Evolutionary conservation across 1,284 basidiomycete genomes (phyloP).

Genomic region (Heterobasidion parviporum): DNA sequence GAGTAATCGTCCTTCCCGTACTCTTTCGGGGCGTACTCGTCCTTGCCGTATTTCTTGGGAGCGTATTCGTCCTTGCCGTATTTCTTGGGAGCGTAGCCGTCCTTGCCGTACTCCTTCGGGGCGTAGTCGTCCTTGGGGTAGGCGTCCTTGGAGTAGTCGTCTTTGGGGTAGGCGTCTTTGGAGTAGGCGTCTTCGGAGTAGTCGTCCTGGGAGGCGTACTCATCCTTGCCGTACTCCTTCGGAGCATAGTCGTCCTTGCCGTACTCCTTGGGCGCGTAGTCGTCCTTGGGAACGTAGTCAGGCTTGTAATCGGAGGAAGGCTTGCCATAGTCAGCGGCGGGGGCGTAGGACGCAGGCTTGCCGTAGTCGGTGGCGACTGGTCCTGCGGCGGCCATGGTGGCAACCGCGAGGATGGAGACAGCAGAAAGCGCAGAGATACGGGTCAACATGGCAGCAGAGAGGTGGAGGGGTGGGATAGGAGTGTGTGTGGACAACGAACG

Average conservation of each 20-base stretch:
- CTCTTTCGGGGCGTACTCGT: too few relatives aligned
- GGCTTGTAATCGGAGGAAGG: too few relatives aligned
- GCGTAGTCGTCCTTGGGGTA: too few relatives aligned
- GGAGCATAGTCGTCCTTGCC: not conserved
- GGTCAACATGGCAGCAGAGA: not conserved
- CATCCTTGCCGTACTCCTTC: too few relatives aligned
- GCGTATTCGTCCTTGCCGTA: not conserved
- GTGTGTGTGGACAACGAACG: not conserved
- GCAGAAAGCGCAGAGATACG: not conserved
- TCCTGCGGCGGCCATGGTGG: not conserved
- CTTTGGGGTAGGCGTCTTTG: too few relatives aligned
- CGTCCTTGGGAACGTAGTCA: too few relatives aligned
- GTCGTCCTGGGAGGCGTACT: too few relatives aligned
- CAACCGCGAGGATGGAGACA: not conserved
- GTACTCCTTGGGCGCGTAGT: not conserved
- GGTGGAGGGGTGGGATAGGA: not conserved
- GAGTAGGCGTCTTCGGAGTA: too few relatives aligned
- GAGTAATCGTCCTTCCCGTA: too few relatives aligned
- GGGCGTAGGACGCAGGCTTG: too few relatives aligned
- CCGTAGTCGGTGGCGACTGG: too few relatives aligned
- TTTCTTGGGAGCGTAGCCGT: not conserved
- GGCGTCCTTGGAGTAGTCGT: not conserved
- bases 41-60: not conserved
- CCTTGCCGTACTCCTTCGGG: not conserved
- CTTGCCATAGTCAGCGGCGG: not conserved